These are phyloP conservation scores for Albifimbria verrucaria DNA, from an alignment of 2,329 filamentous ascomycete genomes.

Conservation along the genomic window DNA sequence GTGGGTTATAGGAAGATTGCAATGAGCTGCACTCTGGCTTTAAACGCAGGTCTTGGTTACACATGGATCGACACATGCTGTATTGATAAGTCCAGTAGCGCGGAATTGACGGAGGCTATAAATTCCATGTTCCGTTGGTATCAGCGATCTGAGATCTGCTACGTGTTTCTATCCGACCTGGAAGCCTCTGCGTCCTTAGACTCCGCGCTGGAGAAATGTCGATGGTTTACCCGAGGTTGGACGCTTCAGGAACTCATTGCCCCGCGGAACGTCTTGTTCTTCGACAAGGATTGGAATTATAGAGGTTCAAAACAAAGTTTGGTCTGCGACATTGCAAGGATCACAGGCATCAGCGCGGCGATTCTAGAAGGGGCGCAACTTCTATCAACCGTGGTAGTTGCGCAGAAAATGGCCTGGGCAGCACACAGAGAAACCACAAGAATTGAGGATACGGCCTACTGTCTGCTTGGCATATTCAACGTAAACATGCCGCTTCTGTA, in stretches of 20 bases:
- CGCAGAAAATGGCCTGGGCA: conserved; percentile 21
- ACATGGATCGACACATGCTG: conserved; percentile 1
- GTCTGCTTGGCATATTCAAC: conserved; percentile 19
- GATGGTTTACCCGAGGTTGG: background rate
- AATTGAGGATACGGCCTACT: conserved; percentile 19
- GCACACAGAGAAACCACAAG: conserved; percentile 12
- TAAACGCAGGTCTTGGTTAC: background rate
- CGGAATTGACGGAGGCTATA: conserved; percentile 1
- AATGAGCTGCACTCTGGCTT: background rate
- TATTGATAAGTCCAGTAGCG: background rate
- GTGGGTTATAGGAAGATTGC: conserved; percentile 3
- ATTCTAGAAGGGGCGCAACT: background rate
- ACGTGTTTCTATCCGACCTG: background rate
- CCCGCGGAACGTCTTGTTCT: conserved; percentile 3
- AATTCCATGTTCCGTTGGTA: conserved; percentile 1
- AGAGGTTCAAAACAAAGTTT: background rate
- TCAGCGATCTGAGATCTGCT: background rate
- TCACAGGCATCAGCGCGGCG: conserved; percentile 7
- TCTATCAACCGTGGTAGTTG: conserved; percentile 5
- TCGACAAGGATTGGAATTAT: conserved; percentile 4
- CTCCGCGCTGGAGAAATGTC: background rate
- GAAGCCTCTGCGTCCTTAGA: background rate
- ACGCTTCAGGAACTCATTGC: conserved; percentile 8
- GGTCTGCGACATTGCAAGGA: background rate
- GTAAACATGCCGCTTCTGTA: conserved; percentile 23